Conservation (phyloP, 495 filamentous ascomycete genomes). For the Xylaria venustula region DNA sequence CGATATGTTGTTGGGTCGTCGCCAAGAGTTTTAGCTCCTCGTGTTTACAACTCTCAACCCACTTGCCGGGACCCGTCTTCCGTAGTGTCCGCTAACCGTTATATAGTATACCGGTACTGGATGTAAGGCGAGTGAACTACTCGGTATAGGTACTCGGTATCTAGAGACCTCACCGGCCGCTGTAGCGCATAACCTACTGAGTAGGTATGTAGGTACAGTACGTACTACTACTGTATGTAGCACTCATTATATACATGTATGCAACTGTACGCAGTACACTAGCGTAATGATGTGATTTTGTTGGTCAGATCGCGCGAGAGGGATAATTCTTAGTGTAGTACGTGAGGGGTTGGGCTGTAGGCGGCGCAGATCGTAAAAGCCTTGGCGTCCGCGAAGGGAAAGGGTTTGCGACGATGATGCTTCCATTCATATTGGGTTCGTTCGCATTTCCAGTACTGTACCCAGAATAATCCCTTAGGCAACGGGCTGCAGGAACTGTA, state of each 20-base stretch:
- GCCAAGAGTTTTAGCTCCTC: constrained; percentile 7
- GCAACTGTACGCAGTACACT: too few relatives aligned
- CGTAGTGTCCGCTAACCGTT: not conserved
- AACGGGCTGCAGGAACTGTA: not conserved
- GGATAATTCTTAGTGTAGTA: not conserved
- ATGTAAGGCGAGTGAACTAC: too few relatives aligned
- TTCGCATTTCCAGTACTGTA: too few relatives aligned
- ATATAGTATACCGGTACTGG: not conserved
- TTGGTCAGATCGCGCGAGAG: not conserved
- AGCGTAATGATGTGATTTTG: not conserved
- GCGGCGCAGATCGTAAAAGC: constrained; percentile 1
- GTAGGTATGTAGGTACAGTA: too few relatives aligned
- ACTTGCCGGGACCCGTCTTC: not conserved
- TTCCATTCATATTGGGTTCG: not conserved
- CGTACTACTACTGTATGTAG: too few relatives aligned
- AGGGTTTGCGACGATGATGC: constrained; percentile 5
- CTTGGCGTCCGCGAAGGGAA: constrained; percentile 7
- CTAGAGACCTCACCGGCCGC: too few relatives aligned
- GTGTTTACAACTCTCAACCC: not conserved
- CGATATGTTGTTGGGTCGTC: not conserved
- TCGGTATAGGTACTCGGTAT: too few relatives aligned
- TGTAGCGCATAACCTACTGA: too few relatives aligned
- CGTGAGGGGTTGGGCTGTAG: constrained; percentile 5
- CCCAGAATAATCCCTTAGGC: not conserved
- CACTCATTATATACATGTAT: too few relatives aligned